Evolutionary conservation across 257 asterid genomes (phyloP), one percentile per base, ranked within the genome.

Genomic region (Gentiana dahurica): DNA sequence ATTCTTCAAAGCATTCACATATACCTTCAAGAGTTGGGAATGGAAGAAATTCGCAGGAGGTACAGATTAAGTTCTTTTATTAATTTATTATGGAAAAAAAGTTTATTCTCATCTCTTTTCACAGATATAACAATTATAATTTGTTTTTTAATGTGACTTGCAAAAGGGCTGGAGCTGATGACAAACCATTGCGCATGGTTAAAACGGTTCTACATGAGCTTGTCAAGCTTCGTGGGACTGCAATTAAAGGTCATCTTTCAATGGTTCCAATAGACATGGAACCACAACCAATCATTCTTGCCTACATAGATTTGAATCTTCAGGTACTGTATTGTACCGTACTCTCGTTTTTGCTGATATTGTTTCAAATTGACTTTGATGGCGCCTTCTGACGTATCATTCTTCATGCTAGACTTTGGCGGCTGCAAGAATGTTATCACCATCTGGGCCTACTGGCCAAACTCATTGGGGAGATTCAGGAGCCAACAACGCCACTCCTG

Each of bases 361-460:
- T 41, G 9, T 41, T 41, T 7, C 46, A 41, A 41, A 41, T 7
- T 41, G 46, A 41, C 10, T 41, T 1, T 41, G 46, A 10, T 41
- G 46, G 46, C 9, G 46, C 2, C 46, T 41, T 3, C 46, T 41
- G 46, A 8, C 11, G 24, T 24, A 24, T 24, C 24, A 35, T 41
- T 8, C 24, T 12, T 58, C 66, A 71, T 77, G 48, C 65, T 80
- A 92, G 99, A 92, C 95, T 36, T 75, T 92, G 84, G 99, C 99
- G 41, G 99, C 99, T 59, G 95, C 99, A n/a, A 86, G 99, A 81
- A 88, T 92, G 97, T 71, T 92, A 76, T 86, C 99, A 24, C 99
- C 99, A 49, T 71, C 97, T 52, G 95, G 85, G 53, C 84, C 99
- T 51, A 85, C 59, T 64, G 95, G 95, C 63, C 97, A 92, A 83